These are phyloP conservation scores for Penicillium antarcticum DNA, from an alignment of 495 filamentous ascomycete species.

Conservation along the genomic window DNA sequence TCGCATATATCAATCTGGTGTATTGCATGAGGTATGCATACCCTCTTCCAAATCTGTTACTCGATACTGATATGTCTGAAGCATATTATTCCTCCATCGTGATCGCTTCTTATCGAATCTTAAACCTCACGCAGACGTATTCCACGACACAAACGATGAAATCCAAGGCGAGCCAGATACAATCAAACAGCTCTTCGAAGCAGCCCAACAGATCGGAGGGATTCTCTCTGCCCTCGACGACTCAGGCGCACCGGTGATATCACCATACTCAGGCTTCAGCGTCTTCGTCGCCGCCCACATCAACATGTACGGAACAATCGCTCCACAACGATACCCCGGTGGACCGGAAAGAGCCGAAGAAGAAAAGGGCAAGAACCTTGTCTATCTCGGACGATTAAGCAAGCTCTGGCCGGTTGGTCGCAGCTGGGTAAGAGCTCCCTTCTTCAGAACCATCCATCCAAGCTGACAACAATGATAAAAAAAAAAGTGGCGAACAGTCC, in stretches of 20 bases:
- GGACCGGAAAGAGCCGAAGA: slow-evolving; percentile 34
- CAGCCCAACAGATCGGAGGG: slow-evolving; percentile 35
- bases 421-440: slow-evolving; percentile 32
- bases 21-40: slow-evolving; percentile 41
- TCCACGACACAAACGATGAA: slow-evolving; percentile 20
- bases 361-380: slow-evolving; percentile 34
- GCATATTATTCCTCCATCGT: slow-evolving; percentile 41
- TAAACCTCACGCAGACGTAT: slow-evolving; percentile 24
- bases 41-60: background rate
- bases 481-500: slow-evolving; percentile 38
- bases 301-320: slow-evolving; percentile 46
- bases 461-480: background rate
- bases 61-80: slow-evolving; percentile 5
- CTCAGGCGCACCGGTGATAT: slow-evolving; percentile 37
- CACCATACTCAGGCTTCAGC: slow-evolving; percentile 44
- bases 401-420: slow-evolving; percentile 40
- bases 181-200: slow-evolving; percentile 36
- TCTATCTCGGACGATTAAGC: slow-evolving; percentile 38
- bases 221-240: slow-evolving; percentile 35
- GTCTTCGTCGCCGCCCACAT: slow-evolving; percentile 45
- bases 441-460: background rate
- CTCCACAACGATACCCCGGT: slow-evolving; percentile 35
- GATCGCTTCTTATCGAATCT: slow-evolving; percentile 38
- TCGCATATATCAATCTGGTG: slow-evolving; percentile 44
- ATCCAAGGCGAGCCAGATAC: slow-evolving; percentile 20